Percentiles rank a stretch among this genome's conserved stretches.
These are phyloP conservation scores for Stylosanthes scabra DNA, from an alignment of 331 rosid species.

Conservation along the genomic window DNA sequence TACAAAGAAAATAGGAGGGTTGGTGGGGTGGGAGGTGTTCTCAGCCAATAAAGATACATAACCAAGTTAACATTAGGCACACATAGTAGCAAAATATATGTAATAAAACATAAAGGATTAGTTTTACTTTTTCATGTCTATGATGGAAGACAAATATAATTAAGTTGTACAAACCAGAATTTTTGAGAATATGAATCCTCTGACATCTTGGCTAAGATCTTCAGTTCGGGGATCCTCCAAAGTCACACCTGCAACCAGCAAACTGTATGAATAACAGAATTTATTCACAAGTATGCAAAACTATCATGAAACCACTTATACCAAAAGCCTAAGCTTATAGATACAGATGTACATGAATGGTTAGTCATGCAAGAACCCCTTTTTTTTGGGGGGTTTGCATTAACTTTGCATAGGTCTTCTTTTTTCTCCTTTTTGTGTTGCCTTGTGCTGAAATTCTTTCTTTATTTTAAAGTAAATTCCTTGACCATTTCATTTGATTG, in stretches of 20 bases:
- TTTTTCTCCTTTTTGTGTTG: not conserved
- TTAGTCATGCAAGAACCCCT: too few relatives aligned
- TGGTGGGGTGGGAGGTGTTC: not conserved
- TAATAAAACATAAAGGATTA: constrained; percentile 1
- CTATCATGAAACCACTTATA: too few relatives aligned
- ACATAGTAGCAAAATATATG: constrained; percentile 13
- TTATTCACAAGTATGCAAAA: constrained; percentile 25
- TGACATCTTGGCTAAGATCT: constrained; percentile 99
- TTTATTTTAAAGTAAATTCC: not conserved
- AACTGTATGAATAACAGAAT: constrained; percentile 33
- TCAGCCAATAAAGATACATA: not conserved
- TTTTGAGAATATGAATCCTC: constrained; percentile 96
- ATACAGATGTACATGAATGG: too few relatives aligned
- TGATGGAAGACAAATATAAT: constrained; percentile 33
- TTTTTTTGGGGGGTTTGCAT: too few relatives aligned
- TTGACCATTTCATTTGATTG: constrained; percentile 18
- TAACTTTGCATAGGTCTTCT: too few relatives aligned
- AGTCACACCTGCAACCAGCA: constrained; percentile 74
- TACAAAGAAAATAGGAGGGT: too few relatives aligned
- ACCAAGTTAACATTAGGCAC: constrained; percentile 17
- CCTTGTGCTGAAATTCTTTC: not conserved
- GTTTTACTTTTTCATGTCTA: constrained; percentile 22
- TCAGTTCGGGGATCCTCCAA: constrained; percentile 96
- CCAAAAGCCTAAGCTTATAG: too few relatives aligned
- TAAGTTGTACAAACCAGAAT: constrained; percentile 77